A percentile compares a stretch with the other conserved stretches of the same genome.
phyloP scores from a whole-genome alignment of 208 protist genomes.

The Leishmania tarentolae region DNA sequence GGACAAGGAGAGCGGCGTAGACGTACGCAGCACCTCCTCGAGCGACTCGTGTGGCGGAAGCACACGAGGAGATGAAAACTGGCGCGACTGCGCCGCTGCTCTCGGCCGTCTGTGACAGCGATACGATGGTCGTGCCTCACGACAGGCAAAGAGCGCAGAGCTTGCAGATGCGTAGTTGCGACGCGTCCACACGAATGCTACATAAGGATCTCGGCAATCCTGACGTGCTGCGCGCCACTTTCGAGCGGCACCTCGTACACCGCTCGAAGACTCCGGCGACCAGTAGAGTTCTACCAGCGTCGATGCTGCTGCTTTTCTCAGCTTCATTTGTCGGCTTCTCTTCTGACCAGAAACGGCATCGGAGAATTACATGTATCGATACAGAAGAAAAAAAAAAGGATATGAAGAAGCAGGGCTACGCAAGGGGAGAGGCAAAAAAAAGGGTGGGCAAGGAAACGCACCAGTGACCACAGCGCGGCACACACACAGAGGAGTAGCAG shows the following conservation, averaged over 20 bases:
- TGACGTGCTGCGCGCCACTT: background rate
- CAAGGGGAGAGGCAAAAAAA: background rate
- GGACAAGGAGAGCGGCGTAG: background rate
- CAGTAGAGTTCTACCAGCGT: background rate
- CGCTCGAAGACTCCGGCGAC: background rate
- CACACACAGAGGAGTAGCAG: background rate
- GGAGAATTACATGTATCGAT: background rate
- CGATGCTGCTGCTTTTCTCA: background rate
- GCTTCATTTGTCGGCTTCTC: constrained; percentile 1
- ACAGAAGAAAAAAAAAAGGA: background rate
- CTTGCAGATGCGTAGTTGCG: background rate
- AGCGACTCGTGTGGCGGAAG: background rate
- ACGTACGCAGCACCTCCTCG: background rate
- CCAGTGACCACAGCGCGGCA: background rate
- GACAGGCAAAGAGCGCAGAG: background rate
- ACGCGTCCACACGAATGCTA: background rate
- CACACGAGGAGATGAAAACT: constrained; percentile 1
- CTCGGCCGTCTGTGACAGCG: background rate
- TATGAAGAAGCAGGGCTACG: background rate
- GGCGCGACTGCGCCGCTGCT: constrained; percentile 2
- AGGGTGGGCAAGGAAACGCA: background rate
- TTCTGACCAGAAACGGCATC: background rate
- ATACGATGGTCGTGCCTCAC: background rate
- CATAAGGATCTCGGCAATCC: background rate
- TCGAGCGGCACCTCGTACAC: background rate